Evolutionary conservation across 345 rosid genomes (phyloP), one percentile per base, ranked within the genome.

Genomic region (Eutrema heterophyllum): DNA sequence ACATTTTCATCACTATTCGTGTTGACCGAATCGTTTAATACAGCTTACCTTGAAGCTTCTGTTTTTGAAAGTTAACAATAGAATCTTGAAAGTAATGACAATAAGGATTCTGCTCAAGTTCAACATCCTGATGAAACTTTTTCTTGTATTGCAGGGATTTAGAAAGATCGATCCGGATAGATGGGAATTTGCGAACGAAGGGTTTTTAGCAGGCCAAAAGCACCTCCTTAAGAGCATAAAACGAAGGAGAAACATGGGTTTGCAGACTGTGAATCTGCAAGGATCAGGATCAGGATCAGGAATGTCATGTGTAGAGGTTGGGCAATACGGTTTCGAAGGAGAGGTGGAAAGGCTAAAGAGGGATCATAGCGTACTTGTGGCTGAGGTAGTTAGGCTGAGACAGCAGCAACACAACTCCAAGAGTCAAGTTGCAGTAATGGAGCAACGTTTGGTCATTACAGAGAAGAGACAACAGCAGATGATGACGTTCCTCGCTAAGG

Each of bases 151-250:
- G 63, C 82, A 90, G 97, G 98, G 98, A 18, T 91, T 94, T 48
- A 83, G 86, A 81, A 94, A 91, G 80, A 84, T 94, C 6, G 92
- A 94, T 81, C 90, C 97, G 6, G 97, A 94, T 39, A 78, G 85
- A 32, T 94, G 98, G 97, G 97, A 91, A 73, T 94, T 94, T 45
- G 95, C 95, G 7, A 88, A 87, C 35, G 98, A 89, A 79, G 94
- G 97, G 44, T 94, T 94, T 77, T 67, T 89, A 40, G 86, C 93
- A 56, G 98, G 97, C n/a, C 91, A 89, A 63, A 87, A 77, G 78
- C 92, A 89, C 50, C 86, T 94, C 13, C n/a, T 91, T 68, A 91
- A 88, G 84, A 82, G 67, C 43, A 91, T 94, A 62, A 91, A 77
- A 83, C 83, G 98, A 80, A 82, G 95, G 74, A 74, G 96, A 55